Percentiles rank a stretch among this genome's conserved stretches.
Conservation (phyloP, 2,329 filamentous ascomycete genomes). For the Pestalotiopsis sp. region DNA sequence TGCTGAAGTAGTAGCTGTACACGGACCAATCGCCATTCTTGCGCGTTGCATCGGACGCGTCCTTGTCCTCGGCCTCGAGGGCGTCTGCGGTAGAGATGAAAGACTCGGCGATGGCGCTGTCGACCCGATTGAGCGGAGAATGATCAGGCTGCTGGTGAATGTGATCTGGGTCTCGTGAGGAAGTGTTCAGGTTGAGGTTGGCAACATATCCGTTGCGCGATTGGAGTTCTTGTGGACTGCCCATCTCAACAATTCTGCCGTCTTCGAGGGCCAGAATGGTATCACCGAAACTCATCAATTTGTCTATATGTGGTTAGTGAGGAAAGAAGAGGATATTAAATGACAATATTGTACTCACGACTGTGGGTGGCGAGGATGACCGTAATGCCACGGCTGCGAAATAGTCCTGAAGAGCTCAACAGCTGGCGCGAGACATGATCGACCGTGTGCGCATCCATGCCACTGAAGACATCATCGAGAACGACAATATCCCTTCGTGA, state of each 20-base stretch:
- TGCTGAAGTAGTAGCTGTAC: conserved; percentile 10
- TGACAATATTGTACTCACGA: too few relatives aligned
- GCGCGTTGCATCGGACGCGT: neutral
- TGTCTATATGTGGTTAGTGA: neutral
- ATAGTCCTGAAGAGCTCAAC: conserved; percentile 27
- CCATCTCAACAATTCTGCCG: conserved; percentile 6
- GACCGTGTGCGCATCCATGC: conserved; percentile 37
- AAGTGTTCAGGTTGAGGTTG: neutral
- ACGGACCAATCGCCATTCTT: conserved; percentile 11
- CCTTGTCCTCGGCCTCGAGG: neutral
- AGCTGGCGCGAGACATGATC: conserved; percentile 30
- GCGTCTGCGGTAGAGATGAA: neutral
- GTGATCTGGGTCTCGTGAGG: neutral
- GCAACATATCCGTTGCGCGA: conserved; percentile 5
- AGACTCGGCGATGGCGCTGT: neutral
- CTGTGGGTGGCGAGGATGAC: conserved; percentile 25
- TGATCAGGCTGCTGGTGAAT: neutral
- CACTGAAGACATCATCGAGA: conserved; percentile 41
- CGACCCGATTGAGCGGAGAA: neutral
- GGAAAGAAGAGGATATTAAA: too few relatives aligned
- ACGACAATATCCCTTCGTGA: conserved; percentile 31
- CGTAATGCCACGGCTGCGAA: conserved; percentile 32
- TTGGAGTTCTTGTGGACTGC: neutral
- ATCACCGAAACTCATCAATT: conserved; percentile 8
- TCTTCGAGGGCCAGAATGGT: conserved; percentile 4